Conservation (phyloP, 768 basidiomycete genomes). For the Amanita rimosa region DNA sequence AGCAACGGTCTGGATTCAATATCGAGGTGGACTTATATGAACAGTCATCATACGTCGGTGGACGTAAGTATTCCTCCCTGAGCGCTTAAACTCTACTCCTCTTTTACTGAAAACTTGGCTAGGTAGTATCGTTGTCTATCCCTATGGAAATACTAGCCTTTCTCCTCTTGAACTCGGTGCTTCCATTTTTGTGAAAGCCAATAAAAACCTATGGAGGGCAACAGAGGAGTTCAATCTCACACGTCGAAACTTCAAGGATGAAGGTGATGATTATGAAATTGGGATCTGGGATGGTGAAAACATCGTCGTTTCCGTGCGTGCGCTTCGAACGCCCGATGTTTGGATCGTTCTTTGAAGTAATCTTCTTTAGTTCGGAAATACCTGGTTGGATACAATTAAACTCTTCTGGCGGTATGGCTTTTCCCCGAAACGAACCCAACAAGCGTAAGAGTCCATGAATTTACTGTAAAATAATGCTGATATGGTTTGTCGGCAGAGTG, state of each 20-base stretch:
- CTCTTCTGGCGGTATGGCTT: conserved; percentile 71
- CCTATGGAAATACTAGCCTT: conserved; percentile 48
- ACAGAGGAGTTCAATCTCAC: conserved; percentile 71
- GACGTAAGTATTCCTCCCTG: conserved; percentile 47
- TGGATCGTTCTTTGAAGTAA: conserved; percentile 1
- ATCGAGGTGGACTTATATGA: conserved; percentile 84
- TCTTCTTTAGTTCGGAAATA: conserved; percentile 28
- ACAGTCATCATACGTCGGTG: conserved; percentile 63
- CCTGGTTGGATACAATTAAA: conserved; percentile 69
- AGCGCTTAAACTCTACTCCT: not conserved
- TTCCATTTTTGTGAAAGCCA: conserved; percentile 73
- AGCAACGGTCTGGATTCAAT: conserved; percentile 54
- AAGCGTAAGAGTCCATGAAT: conserved; percentile 28
- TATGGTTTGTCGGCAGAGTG: conserved; percentile 32
- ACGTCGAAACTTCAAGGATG: conserved; percentile 29
- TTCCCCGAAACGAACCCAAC: conserved; percentile 45
- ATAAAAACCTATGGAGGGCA: conserved; percentile 65
- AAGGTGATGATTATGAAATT: conserved; percentile 25
- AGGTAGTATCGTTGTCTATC: conserved; percentile 76
- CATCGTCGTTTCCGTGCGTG: conserved; percentile 48
- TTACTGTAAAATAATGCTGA: not conserved
- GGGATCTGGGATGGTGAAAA: conserved; percentile 80
- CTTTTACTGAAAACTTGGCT: not conserved
- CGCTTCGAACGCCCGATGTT: not conserved
- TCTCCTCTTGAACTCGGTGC: conserved; percentile 75